Conservation (phyloP, 768 basidiomycete species). For the Russula vinacea region DNA sequence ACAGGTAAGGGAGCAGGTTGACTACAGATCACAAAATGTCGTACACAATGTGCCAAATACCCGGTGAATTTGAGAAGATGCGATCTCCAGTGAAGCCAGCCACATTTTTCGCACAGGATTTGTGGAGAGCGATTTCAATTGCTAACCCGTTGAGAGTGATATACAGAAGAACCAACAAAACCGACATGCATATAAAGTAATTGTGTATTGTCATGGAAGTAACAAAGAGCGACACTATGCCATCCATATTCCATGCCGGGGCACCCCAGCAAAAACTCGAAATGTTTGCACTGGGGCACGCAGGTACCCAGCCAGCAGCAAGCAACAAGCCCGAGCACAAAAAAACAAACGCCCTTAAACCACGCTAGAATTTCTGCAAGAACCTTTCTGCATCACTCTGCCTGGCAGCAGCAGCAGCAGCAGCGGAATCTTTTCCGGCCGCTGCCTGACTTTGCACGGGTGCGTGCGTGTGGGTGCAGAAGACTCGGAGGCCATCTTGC, state of each 20-base stretch:
- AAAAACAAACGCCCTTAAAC: not conserved
- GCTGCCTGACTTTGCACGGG: not conserved
- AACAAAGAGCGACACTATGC: not conserved
- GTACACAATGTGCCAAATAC: too few relatives aligned
- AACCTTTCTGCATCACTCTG: slow-evolving; percentile 12
- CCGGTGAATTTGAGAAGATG: too few relatives aligned
- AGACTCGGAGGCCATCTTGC: slow-evolving; percentile 9
- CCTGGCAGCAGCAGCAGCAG: too few relatives aligned
- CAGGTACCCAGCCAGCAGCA: not conserved
- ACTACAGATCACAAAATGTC: too few relatives aligned
- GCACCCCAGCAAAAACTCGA: not conserved
- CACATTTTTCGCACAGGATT: too few relatives aligned
- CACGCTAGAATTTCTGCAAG: slow-evolving; percentile 15
- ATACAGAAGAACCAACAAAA: not conserved
- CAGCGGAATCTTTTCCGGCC: not conserved
- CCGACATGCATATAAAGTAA: not conserved
- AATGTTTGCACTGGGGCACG: not conserved
- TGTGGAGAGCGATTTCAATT: too few relatives aligned
- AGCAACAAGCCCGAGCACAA: not conserved
- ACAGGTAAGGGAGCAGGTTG: too few relatives aligned
- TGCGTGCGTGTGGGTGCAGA: not conserved
- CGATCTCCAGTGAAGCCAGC: too few relatives aligned
- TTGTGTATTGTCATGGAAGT: not conserved
- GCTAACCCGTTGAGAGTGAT: too few relatives aligned
- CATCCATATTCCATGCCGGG: not conserved